Base-by-base conservation (phyloP, 2,329 filamentous ascomycete species). In the Aspergillus ruber region DNA sequence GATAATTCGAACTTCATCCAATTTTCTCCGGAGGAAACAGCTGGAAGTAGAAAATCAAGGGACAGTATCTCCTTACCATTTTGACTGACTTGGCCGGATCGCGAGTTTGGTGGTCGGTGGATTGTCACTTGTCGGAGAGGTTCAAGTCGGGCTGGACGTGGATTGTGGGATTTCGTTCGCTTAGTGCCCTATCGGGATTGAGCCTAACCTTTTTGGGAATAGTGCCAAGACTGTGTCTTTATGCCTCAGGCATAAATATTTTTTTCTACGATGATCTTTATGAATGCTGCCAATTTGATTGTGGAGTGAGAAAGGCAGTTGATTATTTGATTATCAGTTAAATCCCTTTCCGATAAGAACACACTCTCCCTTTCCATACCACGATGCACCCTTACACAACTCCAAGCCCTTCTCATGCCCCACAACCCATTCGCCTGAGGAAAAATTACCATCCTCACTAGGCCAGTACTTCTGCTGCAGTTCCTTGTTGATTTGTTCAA, bases 331-430 rank as follows among this genome's bases (percentile, higher is more conserved):
- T 20, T 25, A 25, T 12, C 3, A 32, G 13, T 42, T 6, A 50
- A 76, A 76, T 1, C 73, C 78, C 50, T 71, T 67, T 0, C 81
- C 80, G 6, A 75, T 47, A 50, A 71, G 61, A 15, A 95, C 76
- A 3, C 82, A 85, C 53, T 86, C 78, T 1, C 90, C 90, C 21
- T 83, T 87, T 32, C 86, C 91, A 71, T 95, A 96, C 90, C 90
- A 97, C 40, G 95, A 69, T 5, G 77, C 75, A 0, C 91, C 91
- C 53, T 78, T 81, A 40, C 88, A 80, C 49, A 82, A 82, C 60
- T 91, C 86, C 46, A 96, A 69, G 0, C 90, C 90, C 57, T 76
- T 85, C 65, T 91, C 89, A 58, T 94, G 81, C 0, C 91, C 90
- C n/a, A 96, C 83, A 20, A 86, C 72, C 90, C 91, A 96, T 61